phyloP scores from a whole-genome alignment of 2,329 filamentous ascomycete genomes.

The Epichloe coenophiala region DNA sequence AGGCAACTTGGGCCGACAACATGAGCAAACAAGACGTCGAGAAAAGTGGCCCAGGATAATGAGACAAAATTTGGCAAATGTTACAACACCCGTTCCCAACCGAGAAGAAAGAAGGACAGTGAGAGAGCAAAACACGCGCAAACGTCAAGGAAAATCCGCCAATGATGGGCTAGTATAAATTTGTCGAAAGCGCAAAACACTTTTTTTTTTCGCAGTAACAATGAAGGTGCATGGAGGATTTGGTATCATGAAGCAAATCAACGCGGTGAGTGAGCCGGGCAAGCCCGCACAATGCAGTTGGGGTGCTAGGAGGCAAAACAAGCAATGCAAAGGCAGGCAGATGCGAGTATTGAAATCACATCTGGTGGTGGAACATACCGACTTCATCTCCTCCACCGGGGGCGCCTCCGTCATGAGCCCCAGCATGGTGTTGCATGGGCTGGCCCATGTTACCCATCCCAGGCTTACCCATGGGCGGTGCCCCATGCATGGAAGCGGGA shows the following conservation, averaged over 20 bases:
- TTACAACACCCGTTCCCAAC: conserved; percentile 2
- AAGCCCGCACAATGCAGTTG: conserved; percentile 8
- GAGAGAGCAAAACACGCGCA: too few species aligned
- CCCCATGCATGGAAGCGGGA: conserved; percentile 47
- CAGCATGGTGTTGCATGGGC: conserved; percentile 48
- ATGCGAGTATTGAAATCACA: conserved; percentile 43
- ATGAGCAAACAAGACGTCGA: not conserved
- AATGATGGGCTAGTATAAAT: not conserved
- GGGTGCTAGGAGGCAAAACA: conserved; percentile 12
- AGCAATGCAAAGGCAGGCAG: conserved; percentile 26
- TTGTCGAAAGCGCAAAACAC: conserved; percentile 8
- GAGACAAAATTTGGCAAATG: not conserved
- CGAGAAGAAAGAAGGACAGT: not conserved
- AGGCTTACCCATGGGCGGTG: conserved; percentile 48
- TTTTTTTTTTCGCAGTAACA: conserved; percentile 7
- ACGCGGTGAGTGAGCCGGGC: conserved; percentile 6
- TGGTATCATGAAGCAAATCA: conserved; percentile 26
- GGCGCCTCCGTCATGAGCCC: conserved; percentile 37
- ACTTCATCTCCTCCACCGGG: conserved; percentile 67
- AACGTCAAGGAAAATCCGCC: not conserved
- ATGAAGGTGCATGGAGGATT: conserved; percentile 9
- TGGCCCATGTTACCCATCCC: conserved; percentile 53
- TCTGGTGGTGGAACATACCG: conserved; percentile 89
- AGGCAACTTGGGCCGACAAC: conserved; percentile 2
- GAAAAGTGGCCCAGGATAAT: not conserved